Evolutionary conservation across 1,284 basidiomycete genomes (phyloP).

Genomic region (Cystobasidium sp.): DNA sequence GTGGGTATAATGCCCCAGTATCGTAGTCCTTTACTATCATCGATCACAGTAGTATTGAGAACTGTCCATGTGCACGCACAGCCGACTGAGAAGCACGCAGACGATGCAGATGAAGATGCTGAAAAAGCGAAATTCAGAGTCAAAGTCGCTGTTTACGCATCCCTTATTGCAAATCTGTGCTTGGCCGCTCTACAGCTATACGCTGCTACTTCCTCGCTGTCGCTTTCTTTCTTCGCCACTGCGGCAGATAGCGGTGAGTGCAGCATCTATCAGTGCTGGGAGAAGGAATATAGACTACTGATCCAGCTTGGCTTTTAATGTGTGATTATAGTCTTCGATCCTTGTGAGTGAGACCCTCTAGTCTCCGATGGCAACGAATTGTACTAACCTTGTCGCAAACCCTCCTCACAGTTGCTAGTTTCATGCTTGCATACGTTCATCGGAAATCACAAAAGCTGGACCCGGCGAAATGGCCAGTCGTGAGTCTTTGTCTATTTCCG

Average conservation of each 20-base stretch:
- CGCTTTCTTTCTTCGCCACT: slow-evolving; percentile 76
- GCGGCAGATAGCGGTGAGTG: slow-evolving; percentile 16
- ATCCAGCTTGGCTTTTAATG: not conserved
- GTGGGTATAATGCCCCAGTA: too few relatives aligned
- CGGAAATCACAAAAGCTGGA: slow-evolving; percentile 74
- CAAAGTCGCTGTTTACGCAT: slow-evolving; percentile 84
- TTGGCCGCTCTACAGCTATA: slow-evolving; percentile 62
- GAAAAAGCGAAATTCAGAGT: slow-evolving; percentile 63
- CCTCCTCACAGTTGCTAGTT: slow-evolving; percentile 15
- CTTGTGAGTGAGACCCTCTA: slow-evolving; percentile 58
- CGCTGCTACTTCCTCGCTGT: slow-evolving; percentile 82
- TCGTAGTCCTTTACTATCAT: too few relatives aligned
- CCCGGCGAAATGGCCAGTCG: slow-evolving; percentile 48
- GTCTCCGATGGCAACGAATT: not conserved
- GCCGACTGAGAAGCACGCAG: slow-evolving; percentile 14
- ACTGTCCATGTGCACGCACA: not conserved
- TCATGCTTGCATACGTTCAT: slow-evolving; percentile 66
- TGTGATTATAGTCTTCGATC: slow-evolving; percentile 70
- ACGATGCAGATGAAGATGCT: slow-evolving; percentile 48
- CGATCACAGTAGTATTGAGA: slow-evolving; percentile 61
- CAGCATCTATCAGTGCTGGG: not conserved
- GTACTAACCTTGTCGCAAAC: not conserved
- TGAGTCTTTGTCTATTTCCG: not conserved
- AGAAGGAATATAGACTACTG: not conserved
- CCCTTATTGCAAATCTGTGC: slow-evolving; percentile 73